Conservation (phyloP, 1,284 basidiomycete genomes). For the Trametes polyzona region DNA sequence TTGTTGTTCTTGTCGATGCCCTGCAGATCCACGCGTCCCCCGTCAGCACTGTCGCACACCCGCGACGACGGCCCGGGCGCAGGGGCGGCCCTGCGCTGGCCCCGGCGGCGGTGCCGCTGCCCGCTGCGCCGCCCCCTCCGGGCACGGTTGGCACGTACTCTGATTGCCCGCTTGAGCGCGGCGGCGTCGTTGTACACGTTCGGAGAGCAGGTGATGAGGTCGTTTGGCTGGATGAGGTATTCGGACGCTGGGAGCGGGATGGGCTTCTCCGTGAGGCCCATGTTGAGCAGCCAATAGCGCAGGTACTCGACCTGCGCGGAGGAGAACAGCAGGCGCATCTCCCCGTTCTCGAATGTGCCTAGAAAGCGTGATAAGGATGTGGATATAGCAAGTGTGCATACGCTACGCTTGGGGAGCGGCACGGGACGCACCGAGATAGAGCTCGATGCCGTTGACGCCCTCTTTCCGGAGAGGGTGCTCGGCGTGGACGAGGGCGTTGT, state of each 20-base stretch:
- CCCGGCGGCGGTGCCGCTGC: not conserved
- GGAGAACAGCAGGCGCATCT: constrained; percentile 76
- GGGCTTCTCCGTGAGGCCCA: constrained; percentile 63
- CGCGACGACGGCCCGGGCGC: not conserved
- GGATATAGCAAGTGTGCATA: constrained; percentile 3
- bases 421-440: constrained; percentile 65
- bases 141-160: constrained; percentile 45
- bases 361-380: not conserved
- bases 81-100: not conserved
- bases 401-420: not conserved
- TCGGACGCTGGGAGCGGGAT: constrained; percentile 76
- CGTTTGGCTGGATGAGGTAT: constrained; percentile 61
- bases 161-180: constrained; percentile 59
- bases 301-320: constrained; percentile 85
- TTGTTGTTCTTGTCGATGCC: constrained; percentile 79
- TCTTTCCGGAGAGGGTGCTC: constrained; percentile 74
- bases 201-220: constrained; percentile 59
- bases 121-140: constrained; percentile 3
- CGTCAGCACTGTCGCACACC: not conserved
- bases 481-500: constrained; percentile 65
- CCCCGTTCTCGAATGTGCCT: constrained; percentile 67
- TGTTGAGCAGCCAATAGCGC: constrained; percentile 81
- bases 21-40: constrained; percentile 40
- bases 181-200: constrained; percentile 58
- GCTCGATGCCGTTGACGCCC: constrained; percentile 63